Conservation (phyloP, 2,329 filamentous ascomycete species). For the Ceratocystis huliohia region DNA sequence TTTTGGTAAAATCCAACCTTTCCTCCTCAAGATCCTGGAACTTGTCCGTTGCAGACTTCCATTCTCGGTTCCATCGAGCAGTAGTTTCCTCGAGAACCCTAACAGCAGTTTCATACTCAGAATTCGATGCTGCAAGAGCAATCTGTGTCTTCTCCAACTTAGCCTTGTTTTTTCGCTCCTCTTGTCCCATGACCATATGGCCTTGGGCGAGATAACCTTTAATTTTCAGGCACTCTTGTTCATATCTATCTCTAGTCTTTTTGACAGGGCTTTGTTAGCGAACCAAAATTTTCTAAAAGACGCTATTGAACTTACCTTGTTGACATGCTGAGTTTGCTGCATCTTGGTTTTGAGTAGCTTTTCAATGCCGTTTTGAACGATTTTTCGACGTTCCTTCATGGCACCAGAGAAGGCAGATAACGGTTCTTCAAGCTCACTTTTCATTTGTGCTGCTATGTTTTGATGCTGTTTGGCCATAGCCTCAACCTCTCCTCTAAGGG, state of each 20-base stretch:
- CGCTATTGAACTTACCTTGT: constrained; percentile 52
- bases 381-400: constrained; percentile 94
- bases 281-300: neutral
- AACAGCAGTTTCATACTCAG: constrained; percentile 84
- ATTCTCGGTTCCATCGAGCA: constrained; percentile 90
- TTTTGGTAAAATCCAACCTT: constrained; percentile 91
- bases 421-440: constrained; percentile 86
- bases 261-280: constrained; percentile 10
- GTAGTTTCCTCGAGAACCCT: constrained; percentile 93
- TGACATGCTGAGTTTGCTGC: constrained; percentile 79
- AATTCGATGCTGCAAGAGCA: constrained; percentile 78
- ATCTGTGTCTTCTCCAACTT: constrained; percentile 98
- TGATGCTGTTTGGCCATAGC: constrained; percentile 89
- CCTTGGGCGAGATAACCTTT: constrained; percentile 97
- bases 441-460: constrained; percentile 85
- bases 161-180: constrained; percentile 96
- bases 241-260: constrained; percentile 79
- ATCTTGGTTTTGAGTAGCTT: constrained; percentile 87
- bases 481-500: constrained; percentile 78
- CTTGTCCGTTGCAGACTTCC: constrained; percentile 96
- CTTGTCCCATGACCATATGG: constrained; percentile 99
- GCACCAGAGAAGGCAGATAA: constrained; percentile 81
- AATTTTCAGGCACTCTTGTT: constrained; percentile 95
- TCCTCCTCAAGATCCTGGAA: constrained; percentile 99
- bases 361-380: constrained; percentile 86